Conservation (phyloP, 306 rosid species). For the Geum urbanum region DNA sequence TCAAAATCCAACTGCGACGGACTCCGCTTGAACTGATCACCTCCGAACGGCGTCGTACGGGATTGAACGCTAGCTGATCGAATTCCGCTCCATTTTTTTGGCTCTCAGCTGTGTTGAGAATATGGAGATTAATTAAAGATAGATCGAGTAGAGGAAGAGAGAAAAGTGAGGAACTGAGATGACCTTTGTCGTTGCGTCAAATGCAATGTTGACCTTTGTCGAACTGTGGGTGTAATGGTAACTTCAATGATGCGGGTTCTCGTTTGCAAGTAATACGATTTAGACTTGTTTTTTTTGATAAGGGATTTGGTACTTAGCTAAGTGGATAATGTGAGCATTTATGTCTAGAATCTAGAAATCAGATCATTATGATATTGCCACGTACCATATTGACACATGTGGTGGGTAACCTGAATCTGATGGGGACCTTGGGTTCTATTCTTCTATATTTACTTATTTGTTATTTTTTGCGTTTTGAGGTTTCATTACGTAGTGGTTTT, state of each 20-base stretch:
- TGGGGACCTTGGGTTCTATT: background rate
- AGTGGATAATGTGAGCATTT: slow-evolving; percentile 8
- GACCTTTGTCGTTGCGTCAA: background rate
- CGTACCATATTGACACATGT: slow-evolving; percentile 2
- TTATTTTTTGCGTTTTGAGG: too few species aligned
- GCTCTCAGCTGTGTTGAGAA: too few species aligned
- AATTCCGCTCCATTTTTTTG: slow-evolving; percentile 34
- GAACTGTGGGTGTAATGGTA: background rate
- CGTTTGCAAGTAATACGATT: slow-evolving; percentile 18
- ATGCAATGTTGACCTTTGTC: background rate
- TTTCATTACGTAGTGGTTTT: too few species aligned
- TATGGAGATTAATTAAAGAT: too few species aligned
- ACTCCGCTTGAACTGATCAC: slow-evolving; percentile 36
- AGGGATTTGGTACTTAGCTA: too few species aligned
- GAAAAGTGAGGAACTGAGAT: slow-evolving; percentile 15
- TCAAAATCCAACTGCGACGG: slow-evolving; percentile 50
- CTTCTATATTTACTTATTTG: too few species aligned
- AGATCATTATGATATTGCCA: slow-evolving; percentile 8
- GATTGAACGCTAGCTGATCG: slow-evolving; percentile 14
- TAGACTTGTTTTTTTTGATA: too few species aligned
- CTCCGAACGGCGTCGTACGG: slow-evolving; percentile 1
- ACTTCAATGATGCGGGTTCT: slow-evolving; percentile 5
- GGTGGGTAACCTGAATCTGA: slow-evolving; percentile 20
- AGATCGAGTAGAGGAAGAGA: slow-evolving; percentile 21
- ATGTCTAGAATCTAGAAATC: slow-evolving; percentile 7